Evolutionary conservation across 768 basidiomycete genomes (phyloP), one percentile per base, ranked within the genome.

Genomic region (Termitomyces sp.): DNA sequence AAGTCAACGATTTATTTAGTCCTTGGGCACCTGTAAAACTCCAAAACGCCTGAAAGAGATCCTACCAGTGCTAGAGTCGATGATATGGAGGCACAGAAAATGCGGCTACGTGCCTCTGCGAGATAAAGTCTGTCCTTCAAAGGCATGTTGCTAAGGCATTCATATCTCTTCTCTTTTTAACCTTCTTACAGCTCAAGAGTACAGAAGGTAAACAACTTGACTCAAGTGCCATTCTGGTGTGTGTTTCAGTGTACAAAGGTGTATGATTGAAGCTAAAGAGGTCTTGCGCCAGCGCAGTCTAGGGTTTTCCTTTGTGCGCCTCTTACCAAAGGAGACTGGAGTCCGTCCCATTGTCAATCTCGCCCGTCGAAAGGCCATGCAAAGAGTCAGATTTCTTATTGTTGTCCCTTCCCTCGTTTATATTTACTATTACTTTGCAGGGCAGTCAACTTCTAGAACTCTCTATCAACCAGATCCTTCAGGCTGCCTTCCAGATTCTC

Each of bases 261-360:
- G 41, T 66, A 40, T 26, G 10, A 14, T 50, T 14, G 85, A 91
- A 59, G 86, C 84, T 0, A 75, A 80, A 47, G 83, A 84, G 56
- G 78, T 92, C 38, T 71, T 90, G 13, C 78, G 82, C n/a, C 83
- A 87, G 62, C 81, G 93, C 2, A 82, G 73, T 60, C 77, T 97
- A 2, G 91, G 92, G 0, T 93, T 86, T 66, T 92, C 94, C 0
- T 91, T 89, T 62, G 85, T 96, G 16, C 83, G 97, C 2, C 76
- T 98, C 7, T 74, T 99, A 20, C 97, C 97, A 0, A 99, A 98
- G 70, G 95, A 95, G 57, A 91, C 86, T 3, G 97, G 97, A 0
- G 92, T 98, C 3, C 80, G 97, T 32, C 95, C 95, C 0, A 96
- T 98, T 59, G 90, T 97, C 28, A 98, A 99, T 67, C 75, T 98